Evolutionary conservation across 305 asterid species (phyloP).

Genomic region (Solanum hybrid): DNA sequence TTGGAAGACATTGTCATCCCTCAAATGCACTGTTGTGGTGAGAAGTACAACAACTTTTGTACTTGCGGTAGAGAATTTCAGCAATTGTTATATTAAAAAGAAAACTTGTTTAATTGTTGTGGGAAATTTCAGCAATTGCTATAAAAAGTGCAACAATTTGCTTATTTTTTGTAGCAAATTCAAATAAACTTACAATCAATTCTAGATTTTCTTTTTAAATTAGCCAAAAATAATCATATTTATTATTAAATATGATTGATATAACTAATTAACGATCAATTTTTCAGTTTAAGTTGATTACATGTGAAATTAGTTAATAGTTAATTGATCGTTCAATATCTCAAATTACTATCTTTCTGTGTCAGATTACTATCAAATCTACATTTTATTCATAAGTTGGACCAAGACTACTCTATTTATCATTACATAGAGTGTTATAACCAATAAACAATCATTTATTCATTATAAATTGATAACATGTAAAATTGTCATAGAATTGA

Average conservation of each 20-base stretch:
- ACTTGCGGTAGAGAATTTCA: background rate
- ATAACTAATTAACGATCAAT: background rate
- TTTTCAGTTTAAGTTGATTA: background rate
- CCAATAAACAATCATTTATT: background rate
- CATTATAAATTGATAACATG: background rate
- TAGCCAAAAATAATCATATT: background rate
- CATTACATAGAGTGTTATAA: background rate
- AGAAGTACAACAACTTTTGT: background rate
- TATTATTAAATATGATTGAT: background rate
- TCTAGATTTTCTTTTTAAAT: background rate
- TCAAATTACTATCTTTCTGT: background rate
- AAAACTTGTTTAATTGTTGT: too few relatives aligned
- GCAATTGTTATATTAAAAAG: background rate
- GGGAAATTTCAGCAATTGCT: background rate
- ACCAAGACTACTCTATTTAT: background rate
- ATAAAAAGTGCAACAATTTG: background rate
- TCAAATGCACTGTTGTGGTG: background rate
- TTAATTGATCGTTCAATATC: background rate
- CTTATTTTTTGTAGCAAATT: background rate
- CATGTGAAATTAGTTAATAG: background rate
- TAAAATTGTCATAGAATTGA: too few relatives aligned
- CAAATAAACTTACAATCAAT: background rate
- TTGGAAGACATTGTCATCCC: too few relatives aligned
- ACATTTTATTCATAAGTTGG: background rate
- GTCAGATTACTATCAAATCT: too few relatives aligned